Conservation (phyloP, 2,329 filamentous ascomycete genomes). For the Zalaria sp. region DNA sequence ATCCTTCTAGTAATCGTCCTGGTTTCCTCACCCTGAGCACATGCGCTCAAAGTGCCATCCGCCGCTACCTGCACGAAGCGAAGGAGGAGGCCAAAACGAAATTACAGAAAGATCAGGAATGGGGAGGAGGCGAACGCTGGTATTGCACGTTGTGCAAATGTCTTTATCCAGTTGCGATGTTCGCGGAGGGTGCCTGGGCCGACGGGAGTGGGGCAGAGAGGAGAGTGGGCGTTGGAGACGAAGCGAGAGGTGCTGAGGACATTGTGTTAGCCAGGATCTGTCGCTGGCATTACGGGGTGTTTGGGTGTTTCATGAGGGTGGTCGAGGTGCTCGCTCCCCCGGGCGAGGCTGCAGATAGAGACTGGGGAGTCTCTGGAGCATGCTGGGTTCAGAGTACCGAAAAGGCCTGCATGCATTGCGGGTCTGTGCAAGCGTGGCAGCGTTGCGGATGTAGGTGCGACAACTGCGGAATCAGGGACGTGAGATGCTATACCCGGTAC, state of each 20-base stretch:
- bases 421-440: constrained; percentile 4
- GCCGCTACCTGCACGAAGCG: too few relatives aligned
- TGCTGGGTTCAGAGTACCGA: constrained; percentile 3
- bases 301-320: neutral
- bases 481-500: constrained; percentile 6
- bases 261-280: neutral
- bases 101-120: neutral
- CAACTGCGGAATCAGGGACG: constrained; percentile 5
- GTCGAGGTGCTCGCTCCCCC: too few relatives aligned
- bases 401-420: constrained; percentile 8
- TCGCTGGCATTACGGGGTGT: constrained; percentile 1
- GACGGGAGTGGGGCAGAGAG: neutral
- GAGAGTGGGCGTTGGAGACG: neutral
- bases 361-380: too few relatives aligned
- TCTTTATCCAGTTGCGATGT: constrained; percentile 2
- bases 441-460: constrained; percentile 6
- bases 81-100: too few relatives aligned
- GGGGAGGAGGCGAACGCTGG: neutral
- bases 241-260: neutral
- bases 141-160: constrained; percentile 5
- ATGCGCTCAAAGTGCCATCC: too few relatives aligned
- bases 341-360: too few relatives aligned
- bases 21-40: neutral
- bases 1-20: neutral
- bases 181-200: neutral